These are phyloP conservation scores for Claviceps purpurea DNA, from an alignment of 2,329 filamentous ascomycete genomes.

Conservation along the genomic window DNA sequence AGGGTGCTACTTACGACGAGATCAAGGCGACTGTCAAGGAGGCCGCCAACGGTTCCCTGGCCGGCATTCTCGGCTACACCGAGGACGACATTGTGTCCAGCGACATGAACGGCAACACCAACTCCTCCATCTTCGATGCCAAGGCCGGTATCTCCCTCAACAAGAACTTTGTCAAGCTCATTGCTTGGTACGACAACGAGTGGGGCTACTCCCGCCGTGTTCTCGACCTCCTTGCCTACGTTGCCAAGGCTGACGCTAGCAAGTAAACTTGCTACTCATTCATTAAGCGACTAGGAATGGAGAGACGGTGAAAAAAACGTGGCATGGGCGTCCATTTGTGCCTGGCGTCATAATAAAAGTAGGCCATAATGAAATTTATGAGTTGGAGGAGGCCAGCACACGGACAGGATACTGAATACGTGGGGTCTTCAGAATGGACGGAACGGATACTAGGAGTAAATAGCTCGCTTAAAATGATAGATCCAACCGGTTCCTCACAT, in stretches of 20 bases:
- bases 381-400: background rate
- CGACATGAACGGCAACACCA: slow-evolving; percentile 82
- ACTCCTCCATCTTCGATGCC: slow-evolving; percentile 98
- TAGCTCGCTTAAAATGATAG: slow-evolving; percentile 4
- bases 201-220: slow-evolving; percentile 98
- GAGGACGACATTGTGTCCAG: slow-evolving; percentile 94
- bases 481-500: slow-evolving; percentile 2
- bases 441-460: background rate
- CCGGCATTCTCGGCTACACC: slow-evolving; percentile 88
- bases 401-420: background rate
- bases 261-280: slow-evolving; percentile 24
- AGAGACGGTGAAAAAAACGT: background rate
- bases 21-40: slow-evolving; percentile 91
- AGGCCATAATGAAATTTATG: background rate
- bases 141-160: slow-evolving; percentile 99
- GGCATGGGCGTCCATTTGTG: background rate
- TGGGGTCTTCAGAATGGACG: background rate
- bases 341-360: background rate
- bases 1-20: slow-evolving; percentile 73
- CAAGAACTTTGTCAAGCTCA: slow-evolving; percentile 96
- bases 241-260: slow-evolving; percentile 60
- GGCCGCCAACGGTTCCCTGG: slow-evolving; percentile 69
- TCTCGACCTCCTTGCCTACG: slow-evolving; percentile 66
- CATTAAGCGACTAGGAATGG: background rate
- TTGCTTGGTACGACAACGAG: slow-evolving; percentile 99